Evolutionary conservation across 257 asterid species (phyloP).

Genomic region (Thymus mandschuricus): DNA sequence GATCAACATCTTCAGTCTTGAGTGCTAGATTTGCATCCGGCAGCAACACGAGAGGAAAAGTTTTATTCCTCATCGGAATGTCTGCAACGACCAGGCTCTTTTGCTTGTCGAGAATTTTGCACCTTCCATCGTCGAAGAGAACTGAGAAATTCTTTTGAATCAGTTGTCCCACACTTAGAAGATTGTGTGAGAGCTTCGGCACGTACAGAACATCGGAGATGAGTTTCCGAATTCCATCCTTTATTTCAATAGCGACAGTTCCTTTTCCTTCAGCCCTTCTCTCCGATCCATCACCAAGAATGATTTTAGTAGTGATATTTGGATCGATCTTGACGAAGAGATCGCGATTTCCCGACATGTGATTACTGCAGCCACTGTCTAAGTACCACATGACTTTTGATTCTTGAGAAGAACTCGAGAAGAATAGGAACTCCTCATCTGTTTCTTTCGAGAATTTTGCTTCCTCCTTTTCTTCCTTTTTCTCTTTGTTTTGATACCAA

Average conservation of each 20-base stretch:
- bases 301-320: background rate
- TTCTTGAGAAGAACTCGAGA: background rate
- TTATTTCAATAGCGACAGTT: background rate
- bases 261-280: background rate
- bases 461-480: background rate
- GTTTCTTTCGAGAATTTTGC: background rate
- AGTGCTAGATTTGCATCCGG: background rate
- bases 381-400: background rate
- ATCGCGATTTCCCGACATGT: background rate
- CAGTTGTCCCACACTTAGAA: constrained; percentile 5
- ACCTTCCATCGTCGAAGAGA: background rate
- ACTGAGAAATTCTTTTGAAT: background rate
- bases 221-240: background rate
- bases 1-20: background rate
- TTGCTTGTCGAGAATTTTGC: constrained; percentile 10
- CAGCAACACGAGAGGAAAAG: constrained; percentile 1
- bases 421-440: background rate
- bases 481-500: background rate
- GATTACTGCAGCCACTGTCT: background rate
- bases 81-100: background rate
- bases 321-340: background rate
- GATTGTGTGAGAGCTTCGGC: background rate
- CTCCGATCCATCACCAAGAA: background rate
- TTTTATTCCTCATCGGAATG: constrained; percentile 7
- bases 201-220: constrained; percentile 13